Percentiles rank a stretch among this genome's conserved stretches.
Evolutionary conservation across 768 basidiomycete genomes (phyloP).

Genomic region (Lactifluus subvellereus): DNA sequence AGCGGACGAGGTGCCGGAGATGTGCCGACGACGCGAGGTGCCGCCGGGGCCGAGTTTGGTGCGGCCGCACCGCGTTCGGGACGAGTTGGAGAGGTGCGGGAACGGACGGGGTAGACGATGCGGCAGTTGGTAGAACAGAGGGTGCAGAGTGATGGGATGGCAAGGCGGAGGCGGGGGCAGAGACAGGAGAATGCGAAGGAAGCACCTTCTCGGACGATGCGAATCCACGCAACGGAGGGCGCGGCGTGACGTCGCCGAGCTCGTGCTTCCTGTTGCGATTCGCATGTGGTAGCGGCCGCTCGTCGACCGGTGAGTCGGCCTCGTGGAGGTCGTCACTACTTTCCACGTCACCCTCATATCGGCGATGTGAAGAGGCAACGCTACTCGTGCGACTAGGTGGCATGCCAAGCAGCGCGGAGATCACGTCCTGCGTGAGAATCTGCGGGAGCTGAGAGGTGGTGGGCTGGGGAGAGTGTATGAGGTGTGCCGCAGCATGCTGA

Average conservation of each 20-base stretch:
- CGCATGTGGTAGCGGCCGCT: slow-evolving; percentile 15
- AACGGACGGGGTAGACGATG: slow-evolving; percentile 6
- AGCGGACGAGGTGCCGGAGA: slow-evolving; percentile 30
- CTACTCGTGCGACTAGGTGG: slow-evolving; percentile 35
- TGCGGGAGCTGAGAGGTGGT: slow-evolving; percentile 51
- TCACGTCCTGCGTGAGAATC: slow-evolving; percentile 65
- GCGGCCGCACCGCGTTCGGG: neutral
- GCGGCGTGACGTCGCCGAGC: slow-evolving; percentile 56
- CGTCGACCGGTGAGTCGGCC: slow-evolving; percentile 24
- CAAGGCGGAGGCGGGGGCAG: neutral
- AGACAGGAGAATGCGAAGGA: neutral
- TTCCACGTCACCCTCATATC: slow-evolving; percentile 36
- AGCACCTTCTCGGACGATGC: slow-evolving; percentile 14
- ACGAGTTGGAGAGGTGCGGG: neutral
- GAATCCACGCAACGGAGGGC: slow-evolving; percentile 34
- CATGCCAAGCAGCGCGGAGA: slow-evolving; percentile 57
- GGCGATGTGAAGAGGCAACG: slow-evolving; percentile 30
- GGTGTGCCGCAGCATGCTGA: slow-evolving; percentile 22
- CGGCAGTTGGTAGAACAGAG: slow-evolving; percentile 1
- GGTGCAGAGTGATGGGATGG: slow-evolving; percentile 19
- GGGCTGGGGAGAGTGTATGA: slow-evolving; percentile 54
- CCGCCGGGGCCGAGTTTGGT: neutral
- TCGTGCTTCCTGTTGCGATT: slow-evolving; percentile 12
- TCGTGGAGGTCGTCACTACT: slow-evolving; percentile 29
- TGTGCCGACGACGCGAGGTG: neutral